Base-by-base conservation (phyloP, 2,329 filamentous ascomycete species). In the Penicillium verrucosum region DNA sequence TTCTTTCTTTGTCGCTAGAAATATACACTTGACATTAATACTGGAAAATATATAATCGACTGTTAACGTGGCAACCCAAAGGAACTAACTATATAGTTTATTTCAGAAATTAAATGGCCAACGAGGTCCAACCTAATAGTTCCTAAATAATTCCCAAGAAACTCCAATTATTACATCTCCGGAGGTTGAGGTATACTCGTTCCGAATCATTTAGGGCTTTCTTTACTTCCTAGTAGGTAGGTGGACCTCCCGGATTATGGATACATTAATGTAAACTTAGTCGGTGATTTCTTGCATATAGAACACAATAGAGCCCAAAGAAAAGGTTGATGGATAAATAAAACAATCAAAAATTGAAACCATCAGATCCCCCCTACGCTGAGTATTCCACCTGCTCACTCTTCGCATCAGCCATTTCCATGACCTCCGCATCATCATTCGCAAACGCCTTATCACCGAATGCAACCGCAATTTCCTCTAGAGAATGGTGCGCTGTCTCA, bases 371-470 rank as follows among this genome's bases (percentile, higher is more conserved):
- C 29, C 29, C 9, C 56, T 48, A 59, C 11, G 40, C 53, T 9
- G 48, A 34, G 29, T 36, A 41, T 36, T 56, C 53, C 12, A 32
- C 48, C 21, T 44, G 51, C 11, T 61, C 59, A 27, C 29, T 51
- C 36, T 36, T 47, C 14, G 50, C 51, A 30, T 60, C 60, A n/a
- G 21, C 5, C 30, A 46, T 46, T 29, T 56, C 56, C 43, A 59
- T 59, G 6, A 50, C 60, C 38, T 63, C 61, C 9, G 18, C 47
- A 44, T 63, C 60, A 25, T 37, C 36, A 45, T 59, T 63, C 3
- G 66, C 68, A 58, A 78, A 77, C 2, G 75, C 76, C 60, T 74
- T 73, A 16, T 66, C 63, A 25, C 76, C 76, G 60, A 78, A 78
- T 0, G 73, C 71, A 16, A 74, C 60, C 3, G 76, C 75, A 62